A percentile compares a stretch with the other conserved stretches of the same genome.
Evolutionary conservation across 1,284 basidiomycete species (phyloP).

Genomic region (Apiotrichum siamense): DNA sequence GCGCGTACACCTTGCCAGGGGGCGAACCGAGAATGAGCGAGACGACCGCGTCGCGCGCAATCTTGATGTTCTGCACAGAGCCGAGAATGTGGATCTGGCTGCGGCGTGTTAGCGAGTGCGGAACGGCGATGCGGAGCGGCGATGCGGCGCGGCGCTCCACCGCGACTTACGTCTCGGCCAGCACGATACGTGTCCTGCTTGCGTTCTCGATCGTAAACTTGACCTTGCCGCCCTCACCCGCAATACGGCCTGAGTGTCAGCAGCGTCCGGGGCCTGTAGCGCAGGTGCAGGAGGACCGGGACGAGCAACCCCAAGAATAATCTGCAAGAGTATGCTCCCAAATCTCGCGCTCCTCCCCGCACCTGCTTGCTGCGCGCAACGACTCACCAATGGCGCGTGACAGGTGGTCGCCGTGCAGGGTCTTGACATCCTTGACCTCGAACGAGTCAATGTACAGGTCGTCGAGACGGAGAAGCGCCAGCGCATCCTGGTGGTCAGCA

Average conservation of each 20-base stretch:
- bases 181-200: slow-evolving; percentile 87
- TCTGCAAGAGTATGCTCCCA: not conserved
- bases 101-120: not conserved
- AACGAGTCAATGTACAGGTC: slow-evolving; percentile 98
- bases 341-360: not conserved
- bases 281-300: no score
- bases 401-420: slow-evolving; percentile 91
- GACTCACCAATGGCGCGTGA: slow-evolving; percentile 82
- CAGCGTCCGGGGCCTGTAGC: no score
- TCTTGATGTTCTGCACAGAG: slow-evolving; percentile 76
- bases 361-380: not conserved
- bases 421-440: slow-evolving; percentile 98
- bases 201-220: slow-evolving; percentile 98
- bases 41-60: slow-evolving; percentile 91
- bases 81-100: slow-evolving; percentile 57
- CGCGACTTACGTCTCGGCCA: slow-evolving; percentile 92
- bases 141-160: no score
- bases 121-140: not conserved
- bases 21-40: slow-evolving; percentile 91
- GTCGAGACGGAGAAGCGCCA: slow-evolving; percentile 88
- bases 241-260: slow-evolving; percentile 68
- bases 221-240: slow-evolving; percentile 95
- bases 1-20: slow-evolving; percentile 89
- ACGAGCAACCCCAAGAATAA: no score
- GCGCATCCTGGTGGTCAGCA: slow-evolving; percentile 64